These are phyloP conservation scores for Tulasnella sp. DNA, from an alignment of 768 basidiomycete species.

Conservation along the genomic window DNA sequence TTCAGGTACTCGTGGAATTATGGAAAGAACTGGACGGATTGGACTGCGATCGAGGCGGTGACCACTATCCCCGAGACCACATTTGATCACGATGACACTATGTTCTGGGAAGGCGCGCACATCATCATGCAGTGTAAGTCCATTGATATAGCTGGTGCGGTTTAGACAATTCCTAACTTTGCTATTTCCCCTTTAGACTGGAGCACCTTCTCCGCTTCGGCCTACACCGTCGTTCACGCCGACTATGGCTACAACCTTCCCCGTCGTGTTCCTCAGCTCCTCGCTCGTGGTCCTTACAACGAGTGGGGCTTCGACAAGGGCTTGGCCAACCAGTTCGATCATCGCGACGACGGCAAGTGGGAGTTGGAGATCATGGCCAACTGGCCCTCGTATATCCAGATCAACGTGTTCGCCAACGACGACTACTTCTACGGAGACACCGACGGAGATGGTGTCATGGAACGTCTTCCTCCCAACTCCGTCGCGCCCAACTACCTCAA, in stretches of 20 bases:
- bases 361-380: conserved; percentile 85
- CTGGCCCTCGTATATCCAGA: conserved; percentile 89
- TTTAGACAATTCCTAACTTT: conserved; percentile 4
- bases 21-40: conserved; percentile 79
- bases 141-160: not conserved
- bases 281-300: conserved; percentile 90
- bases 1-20: conserved; percentile 89
- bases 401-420: conserved; percentile 90
- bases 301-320: conserved; percentile 90
- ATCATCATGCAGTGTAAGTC: conserved; percentile 84
- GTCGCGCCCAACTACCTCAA: conserved; percentile 85
- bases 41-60: conserved; percentile 76
- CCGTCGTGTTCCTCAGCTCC: conserved; percentile 83
- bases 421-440: conserved; percentile 92
- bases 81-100: conserved; percentile 50
- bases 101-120: conserved; percentile 83
- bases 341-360: conserved; percentile 69
- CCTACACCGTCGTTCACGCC: conserved; percentile 73
- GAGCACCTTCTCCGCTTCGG: conserved; percentile 65
- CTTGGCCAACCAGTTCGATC: conserved; percentile 67
- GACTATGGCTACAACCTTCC: conserved; percentile 63
- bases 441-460: conserved; percentile 84
- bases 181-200: conserved; percentile 59
- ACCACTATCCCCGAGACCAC: conserved; percentile 63
- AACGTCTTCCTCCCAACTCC: conserved; percentile 85